Conservation (phyloP, 164 flowering plant species). For the Magnolia changhungtana region DNA sequence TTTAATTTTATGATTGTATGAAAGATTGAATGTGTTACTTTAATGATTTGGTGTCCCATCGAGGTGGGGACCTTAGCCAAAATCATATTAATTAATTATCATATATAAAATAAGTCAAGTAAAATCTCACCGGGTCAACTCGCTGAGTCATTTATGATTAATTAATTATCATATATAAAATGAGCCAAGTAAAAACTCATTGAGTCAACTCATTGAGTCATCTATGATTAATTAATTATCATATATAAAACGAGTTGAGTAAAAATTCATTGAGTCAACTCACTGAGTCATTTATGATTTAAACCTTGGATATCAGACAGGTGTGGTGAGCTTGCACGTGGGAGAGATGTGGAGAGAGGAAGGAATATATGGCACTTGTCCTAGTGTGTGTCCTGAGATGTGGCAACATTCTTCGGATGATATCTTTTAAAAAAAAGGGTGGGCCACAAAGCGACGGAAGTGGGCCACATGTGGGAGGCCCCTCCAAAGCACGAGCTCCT, state of each 20-base stretch:
- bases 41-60: no score
- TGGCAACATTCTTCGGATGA: slow-evolving; percentile 7
- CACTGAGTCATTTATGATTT: not conserved
- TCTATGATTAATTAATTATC: not conserved
- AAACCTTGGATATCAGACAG: not conserved
- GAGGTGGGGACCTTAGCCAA: no score
- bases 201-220: not conserved
- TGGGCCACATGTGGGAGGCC: slow-evolving; percentile 2
- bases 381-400: not conserved
- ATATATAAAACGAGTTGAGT: no score
- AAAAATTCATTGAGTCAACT: not conserved
- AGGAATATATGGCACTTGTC: not conserved
- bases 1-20: no score
- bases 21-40: no score
- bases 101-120: no score
- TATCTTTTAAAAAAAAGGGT: not conserved
- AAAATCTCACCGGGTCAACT: not conserved
- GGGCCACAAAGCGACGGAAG: slow-evolving; percentile 1
- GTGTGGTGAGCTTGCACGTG: not conserved
- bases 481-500: no score
- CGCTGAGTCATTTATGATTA: not conserved
- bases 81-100: no score
- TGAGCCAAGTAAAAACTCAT: no score
- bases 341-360: not conserved
- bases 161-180: no score